Conservation (phyloP, 1,284 basidiomycete genomes). For the Malassezia slooffiae region DNA sequence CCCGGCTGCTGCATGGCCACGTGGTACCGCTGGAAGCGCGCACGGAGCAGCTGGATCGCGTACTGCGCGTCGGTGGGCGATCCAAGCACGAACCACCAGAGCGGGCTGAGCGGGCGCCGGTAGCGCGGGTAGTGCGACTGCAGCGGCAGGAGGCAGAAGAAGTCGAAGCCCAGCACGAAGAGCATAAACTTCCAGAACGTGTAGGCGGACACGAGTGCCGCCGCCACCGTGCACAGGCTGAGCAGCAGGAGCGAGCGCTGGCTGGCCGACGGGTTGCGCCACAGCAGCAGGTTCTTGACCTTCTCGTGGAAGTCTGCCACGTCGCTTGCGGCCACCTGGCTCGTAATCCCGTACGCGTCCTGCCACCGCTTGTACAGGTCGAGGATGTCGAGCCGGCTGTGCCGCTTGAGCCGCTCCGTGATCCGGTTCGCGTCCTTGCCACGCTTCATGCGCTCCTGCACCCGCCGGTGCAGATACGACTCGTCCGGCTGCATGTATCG, state of each 20-base stretch:
- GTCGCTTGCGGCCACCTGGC: slow-evolving; percentile 32
- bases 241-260: slow-evolving; percentile 31
- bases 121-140: slow-evolving; percentile 45
- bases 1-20: slow-evolving; percentile 1
- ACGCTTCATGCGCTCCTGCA: slow-evolving; percentile 39
- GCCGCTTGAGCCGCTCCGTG: slow-evolving; percentile 34
- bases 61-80: slow-evolving; percentile 44
- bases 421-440: slow-evolving; percentile 41
- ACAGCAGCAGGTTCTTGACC: slow-evolving; percentile 42
- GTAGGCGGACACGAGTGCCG: slow-evolving; percentile 30
- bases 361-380: slow-evolving; percentile 41
- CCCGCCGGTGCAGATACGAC: slow-evolving; percentile 37
- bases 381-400: slow-evolving; percentile 40
- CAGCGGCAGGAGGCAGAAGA: slow-evolving; percentile 38
- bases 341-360: slow-evolving; percentile 28
- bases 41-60: slow-evolving; percentile 38
- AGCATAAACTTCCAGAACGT: slow-evolving; percentile 29
- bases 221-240: slow-evolving; percentile 23
- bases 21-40: slow-evolving; percentile 21
- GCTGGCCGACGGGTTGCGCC: slow-evolving; percentile 39
- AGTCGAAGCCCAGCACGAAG: slow-evolving; percentile 35
- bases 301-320: slow-evolving; percentile 45
- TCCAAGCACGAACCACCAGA: slow-evolving; percentile 45
- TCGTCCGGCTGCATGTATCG: slow-evolving; percentile 44
- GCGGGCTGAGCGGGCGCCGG: slow-evolving; percentile 36